These are phyloP conservation scores for Ophiorrhiza pumila DNA, from an alignment of 257 asterid species.

Conservation along the genomic window DNA sequence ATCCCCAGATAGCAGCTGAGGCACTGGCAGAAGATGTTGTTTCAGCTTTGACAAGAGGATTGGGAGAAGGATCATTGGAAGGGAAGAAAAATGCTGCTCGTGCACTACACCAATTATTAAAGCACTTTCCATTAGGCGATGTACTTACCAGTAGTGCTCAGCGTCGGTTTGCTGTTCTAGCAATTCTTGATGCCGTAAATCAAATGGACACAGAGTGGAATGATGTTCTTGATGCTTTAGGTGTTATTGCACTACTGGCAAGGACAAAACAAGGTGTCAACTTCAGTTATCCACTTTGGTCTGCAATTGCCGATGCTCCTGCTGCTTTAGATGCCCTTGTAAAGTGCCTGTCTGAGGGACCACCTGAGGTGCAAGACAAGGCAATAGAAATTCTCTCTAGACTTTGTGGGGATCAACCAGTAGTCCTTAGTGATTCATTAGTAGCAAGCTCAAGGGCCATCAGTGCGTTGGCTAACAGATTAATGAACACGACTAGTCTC, in stretches of 20 bases:
- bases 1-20: constrained; percentile 71
- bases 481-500: constrained; percentile 58
- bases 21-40: constrained; percentile 81
- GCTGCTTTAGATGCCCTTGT: constrained; percentile 62
- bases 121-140: constrained; percentile 66
- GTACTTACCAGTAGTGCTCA: constrained; percentile 57
- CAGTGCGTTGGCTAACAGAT: constrained; percentile 62
- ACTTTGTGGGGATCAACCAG: constrained; percentile 70
- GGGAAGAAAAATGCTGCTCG: constrained; percentile 76
- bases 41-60: constrained; percentile 63
- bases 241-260: constrained; percentile 51
- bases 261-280: constrained; percentile 50
- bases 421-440: constrained; percentile 48
- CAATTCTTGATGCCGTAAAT: constrained; percentile 61
- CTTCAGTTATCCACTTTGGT: constrained; percentile 40
- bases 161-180: constrained; percentile 60
- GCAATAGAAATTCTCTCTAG: constrained; percentile 66
- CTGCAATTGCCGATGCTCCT: constrained; percentile 57
- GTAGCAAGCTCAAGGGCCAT: constrained; percentile 47
- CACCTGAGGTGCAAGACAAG: constrained; percentile 58
- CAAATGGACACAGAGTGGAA: constrained; percentile 56
- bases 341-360: constrained; percentile 67
- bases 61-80: constrained; percentile 68
- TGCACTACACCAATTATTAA: constrained; percentile 72
- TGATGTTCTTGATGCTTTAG: constrained; percentile 59